A percentile compares a stretch with the other conserved stretches of the same genome.
Evolutionary conservation across 2,329 filamentous ascomycete genomes (phyloP).

Genomic region (Alternaria incomplexa): DNA sequence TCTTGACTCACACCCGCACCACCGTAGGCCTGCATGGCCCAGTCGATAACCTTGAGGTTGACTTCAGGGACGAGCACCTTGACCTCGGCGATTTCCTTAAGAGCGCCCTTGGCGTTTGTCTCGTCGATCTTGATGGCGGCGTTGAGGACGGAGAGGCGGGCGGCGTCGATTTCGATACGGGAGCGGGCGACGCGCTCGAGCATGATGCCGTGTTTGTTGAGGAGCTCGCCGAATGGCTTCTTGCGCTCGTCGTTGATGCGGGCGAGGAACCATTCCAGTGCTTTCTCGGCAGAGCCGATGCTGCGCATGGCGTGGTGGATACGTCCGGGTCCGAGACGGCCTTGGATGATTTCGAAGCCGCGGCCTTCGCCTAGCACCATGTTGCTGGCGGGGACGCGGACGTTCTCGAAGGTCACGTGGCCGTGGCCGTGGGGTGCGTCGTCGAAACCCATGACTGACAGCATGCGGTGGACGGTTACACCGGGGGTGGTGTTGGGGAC

Average conservation of each 20-base stretch:
- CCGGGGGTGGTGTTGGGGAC: slow-evolving; percentile 82
- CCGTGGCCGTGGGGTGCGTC: slow-evolving; percentile 98
- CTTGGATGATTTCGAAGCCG: slow-evolving; percentile 98
- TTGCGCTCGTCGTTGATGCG: slow-evolving; percentile 91
- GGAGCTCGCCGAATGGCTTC: slow-evolving; percentile 86
- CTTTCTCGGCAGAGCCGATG: slow-evolving; percentile 88
- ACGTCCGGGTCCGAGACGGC: slow-evolving; percentile 89
- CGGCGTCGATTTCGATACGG: slow-evolving; percentile 91
- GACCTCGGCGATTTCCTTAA: slow-evolving; percentile 93
- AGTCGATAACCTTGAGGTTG: slow-evolving; percentile 86
- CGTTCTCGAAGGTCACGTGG: slow-evolving; percentile 87
- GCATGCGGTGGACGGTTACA: slow-evolving; percentile 91
- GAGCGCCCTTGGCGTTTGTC: slow-evolving; percentile 82
- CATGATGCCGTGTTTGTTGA: slow-evolving; percentile 90
- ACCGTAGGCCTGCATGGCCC: slow-evolving; percentile 90
- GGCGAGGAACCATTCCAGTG: slow-evolving; percentile 92
- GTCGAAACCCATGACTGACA: slow-evolving; percentile 93
- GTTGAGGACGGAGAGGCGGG: slow-evolving; percentile 88
- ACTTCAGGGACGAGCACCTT: slow-evolving; percentile 89
- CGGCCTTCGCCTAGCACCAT: slow-evolving; percentile 92
- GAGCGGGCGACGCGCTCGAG: slow-evolving; percentile 93
- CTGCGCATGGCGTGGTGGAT: slow-evolving; percentile 98
- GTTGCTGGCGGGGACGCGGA: slow-evolving; percentile 82
- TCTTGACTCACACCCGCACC: slow-evolving; percentile 92
- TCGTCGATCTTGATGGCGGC: slow-evolving; percentile 95